Conservation (phyloP, 1,139 yeast genomes). For the Candida sanyaensis region DNA sequence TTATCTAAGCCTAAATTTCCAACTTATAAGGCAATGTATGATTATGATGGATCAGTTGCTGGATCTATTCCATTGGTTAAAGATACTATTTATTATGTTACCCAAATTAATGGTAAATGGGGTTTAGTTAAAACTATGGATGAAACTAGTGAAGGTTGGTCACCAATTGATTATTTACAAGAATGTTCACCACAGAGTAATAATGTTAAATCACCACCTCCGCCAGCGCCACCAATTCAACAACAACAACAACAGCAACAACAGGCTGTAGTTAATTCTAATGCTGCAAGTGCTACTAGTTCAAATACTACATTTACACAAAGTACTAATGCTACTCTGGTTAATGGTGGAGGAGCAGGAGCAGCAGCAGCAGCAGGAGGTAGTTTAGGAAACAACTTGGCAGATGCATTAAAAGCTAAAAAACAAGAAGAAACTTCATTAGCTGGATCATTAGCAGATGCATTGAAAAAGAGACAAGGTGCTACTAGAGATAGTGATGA, state of each 20-base stretch:
- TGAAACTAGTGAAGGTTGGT: slow-evolving; percentile 90
- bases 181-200: slow-evolving; percentile 49
- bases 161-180: slow-evolving; percentile 87
- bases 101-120: slow-evolving; percentile 83
- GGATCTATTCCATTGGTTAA: slow-evolving; percentile 75
- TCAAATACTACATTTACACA: slow-evolving; percentile 14
- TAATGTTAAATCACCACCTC: slow-evolving; percentile 20
- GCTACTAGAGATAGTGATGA: slow-evolving; percentile 74
- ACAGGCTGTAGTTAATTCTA: slow-evolving; percentile 7
- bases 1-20: slow-evolving; percentile 72
- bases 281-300: slow-evolving; percentile 15
- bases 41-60: slow-evolving; percentile 84
- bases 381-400: slow-evolving; percentile 63
- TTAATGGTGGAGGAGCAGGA: slow-evolving; percentile 2
- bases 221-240: slow-evolving; percentile 30
- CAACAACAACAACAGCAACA: slow-evolving; percentile 16
- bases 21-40: slow-evolving; percentile 83
- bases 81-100: slow-evolving; percentile 71
- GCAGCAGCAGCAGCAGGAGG: slow-evolving; percentile 11
- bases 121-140: slow-evolving; percentile 80
- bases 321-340: slow-evolving; percentile 14
- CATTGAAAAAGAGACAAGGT: slow-evolving; percentile 81
- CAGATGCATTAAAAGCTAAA: slow-evolving; percentile 72
- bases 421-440: slow-evolving; percentile 63
- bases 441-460: slow-evolving; percentile 90